A percentile compares a stretch with the other conserved stretches of the same genome.
Evolutionary conservation across 2,329 filamentous ascomycete species (phyloP).

Genomic region (Leptographium wingfieldii): DNA sequence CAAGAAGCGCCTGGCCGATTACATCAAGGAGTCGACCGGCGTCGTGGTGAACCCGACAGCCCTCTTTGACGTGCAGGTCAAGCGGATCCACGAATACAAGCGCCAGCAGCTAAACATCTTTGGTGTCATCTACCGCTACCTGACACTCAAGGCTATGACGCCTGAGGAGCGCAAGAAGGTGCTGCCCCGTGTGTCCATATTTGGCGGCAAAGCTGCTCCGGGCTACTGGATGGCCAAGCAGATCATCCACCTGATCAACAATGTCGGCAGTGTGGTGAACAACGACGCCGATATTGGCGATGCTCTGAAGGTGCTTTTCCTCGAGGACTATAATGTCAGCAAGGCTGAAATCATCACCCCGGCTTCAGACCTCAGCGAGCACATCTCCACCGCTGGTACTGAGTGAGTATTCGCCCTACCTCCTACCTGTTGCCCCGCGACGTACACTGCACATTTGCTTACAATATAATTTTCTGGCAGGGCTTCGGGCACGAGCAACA

Average conservation of each 20-base stretch:
- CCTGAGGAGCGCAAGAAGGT: constrained; percentile 78
- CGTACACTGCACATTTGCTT: not conserved
- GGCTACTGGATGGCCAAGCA: constrained; percentile 99
- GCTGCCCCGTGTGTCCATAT: constrained; percentile 81
- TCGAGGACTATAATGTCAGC: constrained; percentile 98
- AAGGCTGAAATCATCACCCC: constrained; percentile 96
- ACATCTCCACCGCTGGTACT: constrained; percentile 95
- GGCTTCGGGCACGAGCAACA: constrained; percentile 83
- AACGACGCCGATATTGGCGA: constrained; percentile 86
- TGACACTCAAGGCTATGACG: constrained; percentile 75
- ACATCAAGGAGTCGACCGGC: constrained; percentile 72
- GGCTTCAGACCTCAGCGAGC: constrained; percentile 92
- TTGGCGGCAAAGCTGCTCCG: constrained; percentile 93
- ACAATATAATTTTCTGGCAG: constrained; percentile 18
- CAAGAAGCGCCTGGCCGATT: constrained; percentile 82
- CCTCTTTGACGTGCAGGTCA: constrained; percentile 94
- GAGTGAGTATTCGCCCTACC: constrained; percentile 40
- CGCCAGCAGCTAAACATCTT: constrained; percentile 98
- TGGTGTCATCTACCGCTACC: constrained; percentile 88
- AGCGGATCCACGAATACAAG: constrained; percentile 99
- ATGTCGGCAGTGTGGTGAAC: constrained; percentile 81
- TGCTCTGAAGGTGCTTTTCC: constrained; percentile 89
- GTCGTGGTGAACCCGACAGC: constrained; percentile 76
- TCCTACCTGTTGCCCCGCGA: not conserved
- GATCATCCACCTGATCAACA: constrained; percentile 93